A percentile compares a stretch with the other conserved stretches of the same genome.
phyloP scores from a whole-genome alignment of 768 basidiomycete species.

The Trametes coccinea region DNA sequence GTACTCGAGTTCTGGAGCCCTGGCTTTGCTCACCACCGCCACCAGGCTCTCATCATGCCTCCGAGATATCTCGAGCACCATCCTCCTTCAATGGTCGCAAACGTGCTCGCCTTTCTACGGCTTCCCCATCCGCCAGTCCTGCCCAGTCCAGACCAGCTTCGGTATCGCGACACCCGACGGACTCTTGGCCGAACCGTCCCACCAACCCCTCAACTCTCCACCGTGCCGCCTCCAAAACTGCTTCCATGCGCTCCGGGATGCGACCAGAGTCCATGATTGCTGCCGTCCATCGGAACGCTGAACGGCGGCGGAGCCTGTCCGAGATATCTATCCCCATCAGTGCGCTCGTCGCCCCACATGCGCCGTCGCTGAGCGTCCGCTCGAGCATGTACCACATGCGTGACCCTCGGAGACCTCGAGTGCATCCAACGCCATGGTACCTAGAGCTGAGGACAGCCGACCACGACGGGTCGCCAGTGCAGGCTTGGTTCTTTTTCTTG shows the following conservation, averaged over 20 bases:
- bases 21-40: background rate
- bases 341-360: slow-evolving; percentile 75
- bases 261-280: slow-evolving; percentile 10
- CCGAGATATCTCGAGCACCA: slow-evolving; percentile 56
- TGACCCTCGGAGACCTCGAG: slow-evolving; percentile 68
- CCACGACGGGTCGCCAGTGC: slow-evolving; percentile 50
- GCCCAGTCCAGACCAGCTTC: slow-evolving; percentile 42
- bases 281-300: slow-evolving; percentile 24
- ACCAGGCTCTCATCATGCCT: slow-evolving; percentile 31
- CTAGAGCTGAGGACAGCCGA: slow-evolving; percentile 58
- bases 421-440: slow-evolving; percentile 62
- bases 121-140: slow-evolving; percentile 36
- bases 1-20: slow-evolving; percentile 32
- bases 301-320: slow-evolving; percentile 52
- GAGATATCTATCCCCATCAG: slow-evolving; percentile 78
- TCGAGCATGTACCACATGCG: slow-evolving; percentile 75
- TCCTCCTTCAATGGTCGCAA: slow-evolving; percentile 70
- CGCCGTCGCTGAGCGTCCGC: slow-evolving; percentile 59
- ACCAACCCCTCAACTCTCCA: slow-evolving; percentile 9
- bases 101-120: slow-evolving; percentile 57
- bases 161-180: slow-evolving; percentile 36
- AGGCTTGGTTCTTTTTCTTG: slow-evolving; percentile 78
- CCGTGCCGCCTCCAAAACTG: slow-evolving; percentile 16
- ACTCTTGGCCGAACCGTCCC: slow-evolving; percentile 25
- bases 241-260: slow-evolving; percentile 16